Base-by-base conservation (phyloP, 306 rosid genomes). In the Vigna reflexopilosa region DNA sequence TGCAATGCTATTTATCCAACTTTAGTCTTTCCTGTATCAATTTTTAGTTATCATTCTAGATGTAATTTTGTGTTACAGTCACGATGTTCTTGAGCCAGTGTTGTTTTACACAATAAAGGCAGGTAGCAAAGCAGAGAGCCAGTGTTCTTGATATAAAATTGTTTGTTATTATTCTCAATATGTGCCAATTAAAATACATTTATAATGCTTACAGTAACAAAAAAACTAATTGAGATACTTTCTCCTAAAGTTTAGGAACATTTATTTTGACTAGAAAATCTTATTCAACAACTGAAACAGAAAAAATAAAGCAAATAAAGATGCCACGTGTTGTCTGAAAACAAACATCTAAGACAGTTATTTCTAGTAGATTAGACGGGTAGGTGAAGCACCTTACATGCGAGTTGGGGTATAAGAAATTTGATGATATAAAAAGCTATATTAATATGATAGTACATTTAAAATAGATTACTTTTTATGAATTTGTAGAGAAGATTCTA, bases 1-100 rank as follows among this genome's bases (percentile, higher is more conserved):
- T 30, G 44, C 67, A 26, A 17, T 64, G 7, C 54, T 67, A 50
- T 65, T 9, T 30, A 12, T 45, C 57, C 30, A 2, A 9, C 2
- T 3, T 62, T 56, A 12, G 26, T 80, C 73, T 73, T 50, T 74
- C 59, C 15, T 32, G 48, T 24, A 70, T 81, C 64, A 55, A 24
- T 10, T 52, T 56, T 28, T 34, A 28, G 47, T 77, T 20, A 15
- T 73, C 62, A 30, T 75, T 83, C 16, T n/a, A 19, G 13, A 19
- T 11, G 22, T 36, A 59, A 11, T 52, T 57, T 64, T 72, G 22
- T 2, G 63, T 72, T 38, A 12, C 56, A 20, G 34, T 57, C 32
- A 67, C 26, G 11, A 17, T 57, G 44, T 58, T 16, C 62, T 26
- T 6, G 6, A 48, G 13, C 20, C 65, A 40, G 4, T 30, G 34